phyloP scores from a whole-genome alignment of 2,329 filamentous ascomycete genomes.

The Ilyonectria sp. region DNA sequence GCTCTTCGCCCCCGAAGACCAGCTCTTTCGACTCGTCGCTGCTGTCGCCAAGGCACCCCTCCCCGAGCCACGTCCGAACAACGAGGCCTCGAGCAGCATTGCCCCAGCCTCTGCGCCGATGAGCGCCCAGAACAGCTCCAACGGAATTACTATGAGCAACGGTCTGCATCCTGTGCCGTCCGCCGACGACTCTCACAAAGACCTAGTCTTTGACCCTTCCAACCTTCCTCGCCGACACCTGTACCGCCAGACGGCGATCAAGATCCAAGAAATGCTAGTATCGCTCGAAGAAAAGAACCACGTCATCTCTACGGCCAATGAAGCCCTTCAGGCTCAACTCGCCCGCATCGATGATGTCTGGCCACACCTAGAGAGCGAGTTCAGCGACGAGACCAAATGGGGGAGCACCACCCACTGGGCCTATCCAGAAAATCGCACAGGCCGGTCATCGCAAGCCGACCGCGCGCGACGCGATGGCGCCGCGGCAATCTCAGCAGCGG shows the following conservation, averaged over 20 bases:
- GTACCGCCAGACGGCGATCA: constrained; percentile 83
- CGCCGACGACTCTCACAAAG: constrained; percentile 60
- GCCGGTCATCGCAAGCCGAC: constrained; percentile 77
- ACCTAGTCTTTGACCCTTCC: constrained; percentile 66
- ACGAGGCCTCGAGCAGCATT: constrained; percentile 61
- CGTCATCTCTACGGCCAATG: constrained; percentile 92
- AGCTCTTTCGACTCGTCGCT: constrained; percentile 82
- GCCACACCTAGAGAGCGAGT: constrained; percentile 88
- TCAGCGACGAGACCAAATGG: constrained; percentile 94
- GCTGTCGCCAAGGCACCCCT: constrained; percentile 69
- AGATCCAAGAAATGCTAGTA: constrained; percentile 87
- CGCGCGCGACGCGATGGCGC: constrained; percentile 84
- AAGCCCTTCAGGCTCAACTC: constrained; percentile 88
- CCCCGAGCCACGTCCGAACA: constrained; percentile 61
- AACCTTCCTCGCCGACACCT: constrained; percentile 79
- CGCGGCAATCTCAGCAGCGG: constrained; percentile 82
- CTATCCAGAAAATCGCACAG: constrained; percentile 86
- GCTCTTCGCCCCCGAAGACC: constrained; percentile 89
- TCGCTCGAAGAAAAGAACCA: constrained; percentile 98
- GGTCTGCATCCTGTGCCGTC: constrained; percentile 56
- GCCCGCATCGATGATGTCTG: constrained; percentile 88
- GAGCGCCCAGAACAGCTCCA: constrained; percentile 66
- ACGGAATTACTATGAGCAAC: constrained; percentile 55
- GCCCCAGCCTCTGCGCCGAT: constrained; percentile 62
- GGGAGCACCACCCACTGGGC: constrained; percentile 96